These are phyloP conservation scores for Parathielavia appendiculata DNA, from an alignment of 495 filamentous ascomycete species.

Conservation along the genomic window DNA sequence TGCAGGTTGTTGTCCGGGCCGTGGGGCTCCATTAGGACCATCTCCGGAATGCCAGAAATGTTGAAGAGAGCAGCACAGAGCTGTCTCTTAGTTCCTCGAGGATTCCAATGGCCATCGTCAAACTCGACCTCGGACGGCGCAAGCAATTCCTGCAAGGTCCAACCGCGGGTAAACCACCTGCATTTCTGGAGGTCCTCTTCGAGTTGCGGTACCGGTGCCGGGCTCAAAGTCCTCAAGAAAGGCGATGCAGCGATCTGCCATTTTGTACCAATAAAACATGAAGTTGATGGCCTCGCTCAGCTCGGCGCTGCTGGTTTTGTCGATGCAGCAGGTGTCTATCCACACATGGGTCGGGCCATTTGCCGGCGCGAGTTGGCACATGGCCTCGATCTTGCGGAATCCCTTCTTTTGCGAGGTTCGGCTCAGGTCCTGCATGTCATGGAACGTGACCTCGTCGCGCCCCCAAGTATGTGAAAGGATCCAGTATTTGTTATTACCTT, in stretches of 20 bases:
- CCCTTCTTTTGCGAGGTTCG: slow-evolving; percentile 1
- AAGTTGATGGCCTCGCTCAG: slow-evolving; percentile 44
- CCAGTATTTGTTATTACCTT: slow-evolving; percentile 1
- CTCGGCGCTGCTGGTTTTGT: slow-evolving; percentile 41
- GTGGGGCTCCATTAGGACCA: neutral
- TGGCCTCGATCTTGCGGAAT: slow-evolving; percentile 3
- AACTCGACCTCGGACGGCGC: slow-evolving; percentile 27
- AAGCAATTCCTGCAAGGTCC: slow-evolving; percentile 37
- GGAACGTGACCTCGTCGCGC: slow-evolving; percentile 17
- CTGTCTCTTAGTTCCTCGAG: slow-evolving; percentile 21
- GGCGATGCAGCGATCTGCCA: slow-evolving; percentile 30
- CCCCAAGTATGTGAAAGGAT: slow-evolving; percentile 25
- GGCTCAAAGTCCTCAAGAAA: slow-evolving; percentile 17
- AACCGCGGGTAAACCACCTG: slow-evolving; percentile 34
- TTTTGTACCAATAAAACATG: slow-evolving; percentile 42
- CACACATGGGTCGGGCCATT: slow-evolving; percentile 25
- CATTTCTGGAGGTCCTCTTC: slow-evolving; percentile 1
- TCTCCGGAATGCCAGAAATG: slow-evolving; percentile 9
- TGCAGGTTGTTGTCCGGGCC: neutral
- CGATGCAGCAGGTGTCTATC: slow-evolving; percentile 45
- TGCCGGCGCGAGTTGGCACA: neutral
- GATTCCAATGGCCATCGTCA: slow-evolving; percentile 27
- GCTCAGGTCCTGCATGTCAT: neutral
- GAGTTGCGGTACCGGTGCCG: neutral
- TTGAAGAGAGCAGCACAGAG: slow-evolving; percentile 16